Conservation (phyloP, 768 basidiomycete species). For the Leccinum pellstonianum region DNA sequence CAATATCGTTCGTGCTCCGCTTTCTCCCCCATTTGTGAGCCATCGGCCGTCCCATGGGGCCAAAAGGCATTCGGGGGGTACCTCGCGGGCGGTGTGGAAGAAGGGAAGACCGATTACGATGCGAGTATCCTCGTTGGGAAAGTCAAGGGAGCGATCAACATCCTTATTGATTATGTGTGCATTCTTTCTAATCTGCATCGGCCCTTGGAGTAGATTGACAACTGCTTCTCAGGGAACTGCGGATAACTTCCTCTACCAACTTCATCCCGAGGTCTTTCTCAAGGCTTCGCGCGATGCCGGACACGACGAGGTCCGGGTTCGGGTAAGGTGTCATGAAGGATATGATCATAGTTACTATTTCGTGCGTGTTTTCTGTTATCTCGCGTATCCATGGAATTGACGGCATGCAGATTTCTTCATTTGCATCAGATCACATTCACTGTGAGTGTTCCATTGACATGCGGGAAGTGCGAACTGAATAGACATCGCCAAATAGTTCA, state of each 20-base stretch:
- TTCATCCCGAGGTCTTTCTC: conserved; percentile 87
- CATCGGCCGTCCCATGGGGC: conserved; percentile 87
- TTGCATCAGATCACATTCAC: conserved; percentile 84
- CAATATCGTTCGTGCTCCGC: conserved; percentile 86
- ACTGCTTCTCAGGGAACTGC: conserved; percentile 56
- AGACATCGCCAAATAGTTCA: conserved; percentile 55
- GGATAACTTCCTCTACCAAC: conserved; percentile 84
- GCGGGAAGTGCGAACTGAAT: conserved; percentile 10
- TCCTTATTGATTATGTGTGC: conserved; percentile 84
- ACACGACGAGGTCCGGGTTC: conserved; percentile 70
- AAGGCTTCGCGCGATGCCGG: conserved; percentile 74
- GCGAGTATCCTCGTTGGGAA: conserved; percentile 78
- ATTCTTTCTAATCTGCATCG: neutral
- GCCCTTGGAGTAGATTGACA: conserved; percentile 2
- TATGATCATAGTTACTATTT: conserved; percentile 94
- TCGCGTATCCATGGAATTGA: conserved; percentile 1
- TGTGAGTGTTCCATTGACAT: conserved; percentile 49
- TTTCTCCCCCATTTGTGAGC: conserved; percentile 85
- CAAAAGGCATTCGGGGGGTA: conserved; percentile 89
- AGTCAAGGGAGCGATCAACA: conserved; percentile 61
- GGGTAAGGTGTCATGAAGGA: conserved; percentile 74
- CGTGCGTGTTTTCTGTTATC: conserved; percentile 38
- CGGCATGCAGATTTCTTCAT: conserved; percentile 73
- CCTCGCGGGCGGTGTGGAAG: conserved; percentile 70
- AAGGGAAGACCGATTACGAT: conserved; percentile 75